Base-by-base conservation (phyloP, 176 grass and related monocot genomes). In the Coix lacrymajobi region DNA sequence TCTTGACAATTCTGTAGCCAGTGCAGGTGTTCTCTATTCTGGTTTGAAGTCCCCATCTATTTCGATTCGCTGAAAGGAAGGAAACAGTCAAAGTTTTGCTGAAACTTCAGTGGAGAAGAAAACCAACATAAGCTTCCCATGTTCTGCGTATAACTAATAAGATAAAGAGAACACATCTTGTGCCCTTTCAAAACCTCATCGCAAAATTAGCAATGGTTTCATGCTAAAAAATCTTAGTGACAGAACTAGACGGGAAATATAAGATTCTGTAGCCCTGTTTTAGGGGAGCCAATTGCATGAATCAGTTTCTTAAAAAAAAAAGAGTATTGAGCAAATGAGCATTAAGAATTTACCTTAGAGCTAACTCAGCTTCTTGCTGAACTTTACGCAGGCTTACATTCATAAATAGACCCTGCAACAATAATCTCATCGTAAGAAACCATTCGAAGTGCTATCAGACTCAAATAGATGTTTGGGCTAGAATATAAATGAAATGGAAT, bases 351-450 rank as follows among this genome's bases (percentile, higher is more conserved):
- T 92, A 95, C 87, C 91, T 92, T 67, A 83, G 49, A 77, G 84
- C 83, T 68, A 91, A 78, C 85, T 83, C 90, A 73, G 81, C 46
- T 57, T 93, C 85, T 79, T 77, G 85, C 62, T 69, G 76, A 79
- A 84, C 77, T 95, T 91, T 85, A 75, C 91, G 85, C 16, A 66
- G 82, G 73, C 73, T 85, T 83, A 95, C 64, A 28, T 88, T 93
- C 93, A 98, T 98, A 79, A 88, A 92, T 63, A 98, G 49, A 33
- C 96, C 96, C 96, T 98, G 67, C 17, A 85, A 19, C 30, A 75
- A 85, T 83, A 32, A 74, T 31, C 19, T 62, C 28, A 20, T 24
- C 17, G 70, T 79, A 48, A 24, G 11, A 73, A 41, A 2, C 10
- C 37, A 62, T 19, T 56, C 10, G 19, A 37, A 51, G 28, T 39